Evolutionary conservation across 805 yeast species (phyloP).

Genomic region (Spathaspora hagerdaliae): DNA sequence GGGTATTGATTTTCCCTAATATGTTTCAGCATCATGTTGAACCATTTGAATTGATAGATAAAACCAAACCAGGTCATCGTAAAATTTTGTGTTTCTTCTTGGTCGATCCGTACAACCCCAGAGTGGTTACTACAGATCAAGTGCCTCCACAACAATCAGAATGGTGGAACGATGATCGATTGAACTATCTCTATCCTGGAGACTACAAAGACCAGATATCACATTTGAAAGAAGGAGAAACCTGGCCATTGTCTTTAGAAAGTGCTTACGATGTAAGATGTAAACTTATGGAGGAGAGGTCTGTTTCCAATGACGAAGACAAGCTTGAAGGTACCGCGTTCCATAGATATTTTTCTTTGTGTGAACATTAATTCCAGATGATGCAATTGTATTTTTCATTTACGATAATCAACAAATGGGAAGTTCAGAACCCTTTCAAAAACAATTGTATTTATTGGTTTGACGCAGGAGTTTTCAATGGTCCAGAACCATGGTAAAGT

Average conservation of each 20-base stretch:
- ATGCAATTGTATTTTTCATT: too few species aligned
- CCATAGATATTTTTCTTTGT: slow-evolving; percentile 21
- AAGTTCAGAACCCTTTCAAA: too few species aligned
- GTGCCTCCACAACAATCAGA: slow-evolving; percentile 37
- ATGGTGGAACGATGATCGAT: slow-evolving; percentile 24
- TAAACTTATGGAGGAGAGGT: slow-evolving; percentile 31
- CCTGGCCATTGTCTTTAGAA: slow-evolving; percentile 17
- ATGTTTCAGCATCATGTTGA: slow-evolving; percentile 36
- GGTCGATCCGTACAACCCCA: slow-evolving; percentile 30
- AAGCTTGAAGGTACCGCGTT: slow-evolving; percentile 13
- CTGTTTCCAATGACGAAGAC: slow-evolving; percentile 4
- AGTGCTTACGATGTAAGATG: slow-evolving; percentile 24
- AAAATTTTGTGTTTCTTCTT: slow-evolving; percentile 38
- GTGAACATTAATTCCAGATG: slow-evolving; percentile 38
- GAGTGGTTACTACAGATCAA: slow-evolving; percentile 21
- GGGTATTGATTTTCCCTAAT: slow-evolving; percentile 38
- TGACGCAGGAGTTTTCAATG: too few species aligned
- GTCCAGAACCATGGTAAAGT: too few species aligned
- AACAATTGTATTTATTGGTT: too few species aligned
- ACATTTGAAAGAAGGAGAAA: slow-evolving; percentile 2
- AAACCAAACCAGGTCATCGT: slow-evolving; percentile 32
- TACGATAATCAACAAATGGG: too few species aligned
- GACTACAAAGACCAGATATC: slow-evolving; percentile 1
- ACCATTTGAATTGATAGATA: slow-evolving; percentile 32
- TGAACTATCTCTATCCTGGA: slow-evolving; percentile 7